Evolutionary conservation across 179 eudicot species (phyloP).

Genomic region (Gypsophila paniculata): DNA sequence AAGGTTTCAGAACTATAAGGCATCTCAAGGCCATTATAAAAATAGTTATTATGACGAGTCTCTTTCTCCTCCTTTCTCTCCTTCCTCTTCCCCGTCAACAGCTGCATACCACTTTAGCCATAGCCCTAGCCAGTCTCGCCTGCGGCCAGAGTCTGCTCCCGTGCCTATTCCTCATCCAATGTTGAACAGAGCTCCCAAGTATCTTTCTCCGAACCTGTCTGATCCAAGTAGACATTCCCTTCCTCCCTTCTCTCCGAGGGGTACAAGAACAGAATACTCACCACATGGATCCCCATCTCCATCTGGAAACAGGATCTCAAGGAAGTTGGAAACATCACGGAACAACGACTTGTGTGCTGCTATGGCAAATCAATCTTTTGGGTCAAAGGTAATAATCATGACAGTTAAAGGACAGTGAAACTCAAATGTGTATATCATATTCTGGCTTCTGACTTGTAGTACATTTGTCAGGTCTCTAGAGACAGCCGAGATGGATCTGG

Average conservation of each 20-base stretch:
- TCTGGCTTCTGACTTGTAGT: constrained; percentile 22
- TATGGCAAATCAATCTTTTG: constrained; percentile 35
- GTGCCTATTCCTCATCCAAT: constrained; percentile 80
- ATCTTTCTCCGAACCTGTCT: constrained; percentile 83
- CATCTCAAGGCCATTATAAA: constrained; percentile 38
- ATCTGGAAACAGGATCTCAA: constrained; percentile 55
- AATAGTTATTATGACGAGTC: constrained; percentile 53
- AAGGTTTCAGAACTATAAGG: constrained; percentile 49
- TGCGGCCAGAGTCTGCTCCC: constrained; percentile 72
- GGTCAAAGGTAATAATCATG: constrained; percentile 54
- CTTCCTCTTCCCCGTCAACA: constrained; percentile 80
- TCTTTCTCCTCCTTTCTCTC: constrained; percentile 91
- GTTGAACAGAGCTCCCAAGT: constrained; percentile 64
- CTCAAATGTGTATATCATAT: constrained; percentile 3
- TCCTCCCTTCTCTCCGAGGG: constrained; percentile 79
- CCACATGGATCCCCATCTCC: constrained; percentile 69
- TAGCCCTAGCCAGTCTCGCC: constrained; percentile 49
- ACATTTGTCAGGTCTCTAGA: constrained; percentile 47
- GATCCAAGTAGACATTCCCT: constrained; percentile 74
- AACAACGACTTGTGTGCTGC: constrained; percentile 55
- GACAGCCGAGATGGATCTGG: constrained; percentile 87
- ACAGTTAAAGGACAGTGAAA: not conserved
- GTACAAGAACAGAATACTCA: constrained; percentile 49
- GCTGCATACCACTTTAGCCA: constrained; percentile 50
- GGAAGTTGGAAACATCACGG: constrained; percentile 54